Evolutionary conservation across 176 grass and related monocot genomes (phyloP).

Genomic region (Oryza officinalis): DNA sequence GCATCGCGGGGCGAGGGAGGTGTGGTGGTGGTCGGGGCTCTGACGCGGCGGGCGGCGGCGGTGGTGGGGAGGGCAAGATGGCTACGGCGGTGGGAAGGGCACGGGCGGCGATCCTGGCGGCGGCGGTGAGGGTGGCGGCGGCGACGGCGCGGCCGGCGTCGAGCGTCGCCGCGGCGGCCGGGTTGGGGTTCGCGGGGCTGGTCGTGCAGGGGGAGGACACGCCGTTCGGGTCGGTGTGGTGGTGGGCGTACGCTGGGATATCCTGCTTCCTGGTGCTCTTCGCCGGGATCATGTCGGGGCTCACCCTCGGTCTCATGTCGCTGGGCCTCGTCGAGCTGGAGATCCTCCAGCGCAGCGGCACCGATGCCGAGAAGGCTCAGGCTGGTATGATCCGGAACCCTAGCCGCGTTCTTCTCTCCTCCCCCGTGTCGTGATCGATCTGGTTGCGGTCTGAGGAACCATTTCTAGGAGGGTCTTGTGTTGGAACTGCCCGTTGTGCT

Average conservation of each 20-base stretch:
- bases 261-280: constrained; percentile 93
- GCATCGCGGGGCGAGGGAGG: constrained; percentile 18
- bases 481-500: neutral
- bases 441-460: constrained; percentile 6
- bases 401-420: neutral
- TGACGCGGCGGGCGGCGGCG: constrained; percentile 25
- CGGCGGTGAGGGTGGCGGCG: constrained; percentile 41
- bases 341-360: constrained; percentile 97
- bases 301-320: constrained; percentile 97
- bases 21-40: constrained; percentile 25
- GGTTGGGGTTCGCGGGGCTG: constrained; percentile 30
- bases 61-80: neutral
- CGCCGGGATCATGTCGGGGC: constrained; percentile 98
- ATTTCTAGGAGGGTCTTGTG: neutral
- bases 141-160: constrained; percentile 59
- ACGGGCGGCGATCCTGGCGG: neutral
- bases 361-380: constrained; percentile 83
- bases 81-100: constrained; percentile 14
- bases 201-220: constrained; percentile 68
- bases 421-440: constrained; percentile 14
- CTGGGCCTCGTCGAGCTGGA: constrained; percentile 98
- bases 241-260: constrained; percentile 76
- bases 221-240: constrained; percentile 64
- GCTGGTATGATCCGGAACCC: constrained; percentile 63
- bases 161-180: constrained; percentile 40